Percentiles rank a stretch among this genome's conserved stretches.
Conservation (phyloP, 2,329 filamentous ascomycete species). For the Cladosporium oxysporum region DNA sequence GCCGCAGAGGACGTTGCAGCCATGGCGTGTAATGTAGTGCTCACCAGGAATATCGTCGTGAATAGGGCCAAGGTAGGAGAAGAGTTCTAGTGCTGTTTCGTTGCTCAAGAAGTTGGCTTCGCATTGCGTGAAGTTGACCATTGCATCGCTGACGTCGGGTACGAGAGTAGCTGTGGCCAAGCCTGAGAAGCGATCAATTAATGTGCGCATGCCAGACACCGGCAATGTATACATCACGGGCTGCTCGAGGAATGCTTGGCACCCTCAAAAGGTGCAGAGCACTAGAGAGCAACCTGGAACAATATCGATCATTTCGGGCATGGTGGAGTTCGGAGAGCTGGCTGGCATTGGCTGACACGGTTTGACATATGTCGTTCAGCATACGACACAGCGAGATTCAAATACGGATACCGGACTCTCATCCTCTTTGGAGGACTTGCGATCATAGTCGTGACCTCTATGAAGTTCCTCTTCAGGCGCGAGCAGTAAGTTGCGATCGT, state of each 20-base stretch:
- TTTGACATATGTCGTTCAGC: background rate
- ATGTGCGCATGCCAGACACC: background rate
- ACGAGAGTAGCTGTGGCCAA: background rate
- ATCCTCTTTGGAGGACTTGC: background rate
- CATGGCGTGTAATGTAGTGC: background rate
- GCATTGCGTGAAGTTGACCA: slow-evolving; percentile 2
- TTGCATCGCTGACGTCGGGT: background rate
- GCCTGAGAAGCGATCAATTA: background rate
- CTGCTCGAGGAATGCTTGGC: background rate
- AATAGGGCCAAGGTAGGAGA: background rate
- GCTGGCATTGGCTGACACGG: background rate
- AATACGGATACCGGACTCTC: background rate
- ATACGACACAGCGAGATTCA: background rate
- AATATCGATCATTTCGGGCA: background rate
- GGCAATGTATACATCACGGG: background rate
- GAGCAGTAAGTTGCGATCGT: background rate
- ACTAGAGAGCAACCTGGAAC: too few species aligned
- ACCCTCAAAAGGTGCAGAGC: too few species aligned
- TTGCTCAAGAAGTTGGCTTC: background rate
- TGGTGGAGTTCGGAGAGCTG: background rate
- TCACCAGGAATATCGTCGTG: background rate
- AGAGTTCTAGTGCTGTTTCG: background rate
- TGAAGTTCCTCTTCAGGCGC: background rate
- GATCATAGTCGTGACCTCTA: background rate
- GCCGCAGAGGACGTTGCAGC: background rate